phyloP scores from a whole-genome alignment of 768 basidiomycete species.

The Lyophyllum shimeji region DNA sequence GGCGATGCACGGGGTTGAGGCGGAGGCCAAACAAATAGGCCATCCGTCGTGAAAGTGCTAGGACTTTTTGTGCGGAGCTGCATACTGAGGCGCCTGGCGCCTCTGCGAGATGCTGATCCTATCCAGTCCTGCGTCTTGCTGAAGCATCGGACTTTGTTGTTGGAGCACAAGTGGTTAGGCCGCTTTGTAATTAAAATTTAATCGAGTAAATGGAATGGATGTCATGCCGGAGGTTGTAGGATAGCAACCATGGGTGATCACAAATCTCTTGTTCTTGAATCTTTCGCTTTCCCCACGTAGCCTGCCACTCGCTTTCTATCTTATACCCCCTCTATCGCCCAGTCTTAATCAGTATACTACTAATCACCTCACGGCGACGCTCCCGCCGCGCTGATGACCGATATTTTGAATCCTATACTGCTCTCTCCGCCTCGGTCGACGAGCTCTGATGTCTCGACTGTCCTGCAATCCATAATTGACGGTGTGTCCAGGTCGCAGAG shows the following conservation, averaged over 20 bases:
- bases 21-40: not conserved
- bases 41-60: not conserved
- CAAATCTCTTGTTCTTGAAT: not conserved
- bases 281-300: not conserved
- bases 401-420: slow-evolving; percentile 45
- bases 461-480: slow-evolving; percentile 51
- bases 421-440: slow-evolving; percentile 47
- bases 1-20: not conserved
- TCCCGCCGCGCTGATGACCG: slow-evolving; percentile 41
- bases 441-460: slow-evolving; percentile 42
- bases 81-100: not conserved
- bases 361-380: not conserved
- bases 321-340: not conserved
- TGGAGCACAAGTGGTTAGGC: not conserved
- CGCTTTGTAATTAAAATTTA: slow-evolving; percentile 17
- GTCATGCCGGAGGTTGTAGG: slow-evolving; percentile 13
- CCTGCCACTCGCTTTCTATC: not conserved
- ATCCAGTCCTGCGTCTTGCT: not conserved
- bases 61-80: not conserved
- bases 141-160: not conserved
- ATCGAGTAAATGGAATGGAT: slow-evolving; percentile 13
- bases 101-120: not conserved
- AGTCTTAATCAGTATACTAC: slow-evolving; percentile 6
- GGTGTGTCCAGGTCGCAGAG: slow-evolving; percentile 31
- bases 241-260: slow-evolving; percentile 4